Base-by-base conservation (phyloP, 345 rosid genomes). In the Linum usitatissimum region DNA sequence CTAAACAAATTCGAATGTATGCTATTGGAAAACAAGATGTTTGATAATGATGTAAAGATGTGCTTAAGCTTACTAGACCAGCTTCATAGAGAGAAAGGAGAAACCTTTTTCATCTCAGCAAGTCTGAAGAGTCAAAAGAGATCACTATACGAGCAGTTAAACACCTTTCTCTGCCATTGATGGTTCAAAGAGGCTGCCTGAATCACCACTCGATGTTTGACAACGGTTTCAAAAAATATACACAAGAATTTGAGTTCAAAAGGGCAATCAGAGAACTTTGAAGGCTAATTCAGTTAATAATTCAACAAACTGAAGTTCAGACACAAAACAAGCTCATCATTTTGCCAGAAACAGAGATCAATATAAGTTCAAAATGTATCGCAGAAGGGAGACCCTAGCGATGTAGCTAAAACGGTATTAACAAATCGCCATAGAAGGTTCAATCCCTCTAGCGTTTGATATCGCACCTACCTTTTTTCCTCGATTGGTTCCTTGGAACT, bases 91-190 rank as follows among this genome's bases (percentile, higher is more conserved):
- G 28, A 82, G 28, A 64, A 0, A 23, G 28, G 28, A 23, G 28
- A 0, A 23, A 23, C 28, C 28, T 23, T 23, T 23, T 23, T 64
- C 39, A 70, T 73, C 90, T 90, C 92, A 83, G 95, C 87, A 74
- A 85, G 76, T 75, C 95, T 87, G 90, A 90, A 85, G 92, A 90
- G 95, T 34, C 86, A 81, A 73, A 83, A 79, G 82, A 69, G 18
- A 15, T 85, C 38, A 1, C 60, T 90, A 0, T 90, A 55, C 85
- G 91, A 86, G 88, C 79, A 80, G 84, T 71, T 78, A 18, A 90
- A 86, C 97, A 74, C 97, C 94, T 70, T 23, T 69, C 75, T 73
- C 68, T 78, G 84, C 86, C 74, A 82, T 64, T 53, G 9, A 6
- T 31, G 8, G 23, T 23, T 69, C 80, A 76, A 79, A 76, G 77